Conservation (phyloP, 345 rosid genomes). For the Gossypium herbaceum region DNA sequence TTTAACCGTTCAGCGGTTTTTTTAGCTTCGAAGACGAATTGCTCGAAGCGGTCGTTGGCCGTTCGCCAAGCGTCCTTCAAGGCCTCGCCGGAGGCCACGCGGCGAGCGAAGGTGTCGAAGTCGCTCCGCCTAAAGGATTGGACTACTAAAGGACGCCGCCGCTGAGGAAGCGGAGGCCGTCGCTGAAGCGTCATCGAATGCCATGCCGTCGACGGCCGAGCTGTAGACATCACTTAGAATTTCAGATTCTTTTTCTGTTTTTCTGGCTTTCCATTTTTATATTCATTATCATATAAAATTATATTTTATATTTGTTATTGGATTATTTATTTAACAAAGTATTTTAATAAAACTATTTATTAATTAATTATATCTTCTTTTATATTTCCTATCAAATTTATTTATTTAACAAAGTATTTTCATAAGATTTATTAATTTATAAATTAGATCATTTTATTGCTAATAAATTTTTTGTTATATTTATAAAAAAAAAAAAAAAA, state of each 20-base stretch:
- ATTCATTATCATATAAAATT: background rate
- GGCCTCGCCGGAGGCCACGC: constrained; percentile 59
- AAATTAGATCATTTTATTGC: background rate
- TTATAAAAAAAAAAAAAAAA: no score
- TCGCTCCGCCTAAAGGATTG: constrained; percentile 53
- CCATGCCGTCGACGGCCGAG: constrained; percentile 14
- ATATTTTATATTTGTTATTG: background rate
- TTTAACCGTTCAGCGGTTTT: constrained; percentile 80
- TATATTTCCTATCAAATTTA: no score
- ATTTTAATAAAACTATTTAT: background rate
- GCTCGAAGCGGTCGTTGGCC: constrained; percentile 86
- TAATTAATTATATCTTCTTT: no score
- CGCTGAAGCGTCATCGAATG: background rate
- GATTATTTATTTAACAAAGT: background rate
- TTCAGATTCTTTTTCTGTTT: background rate
- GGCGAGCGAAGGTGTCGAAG: constrained; percentile 54
- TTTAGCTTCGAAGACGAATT: constrained; percentile 70
- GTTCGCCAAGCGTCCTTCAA: constrained; percentile 78
- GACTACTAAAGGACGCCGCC: constrained; percentile 2
- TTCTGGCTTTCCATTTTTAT: background rate
- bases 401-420: no score
- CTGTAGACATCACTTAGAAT: constrained; percentile 6
- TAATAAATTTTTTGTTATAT: no score
- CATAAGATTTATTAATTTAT: background rate
- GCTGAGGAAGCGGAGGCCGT: background rate